Evolutionary conservation across 2,329 filamentous ascomycete genomes (phyloP).

Genomic region (Alternaria triticina): DNA sequence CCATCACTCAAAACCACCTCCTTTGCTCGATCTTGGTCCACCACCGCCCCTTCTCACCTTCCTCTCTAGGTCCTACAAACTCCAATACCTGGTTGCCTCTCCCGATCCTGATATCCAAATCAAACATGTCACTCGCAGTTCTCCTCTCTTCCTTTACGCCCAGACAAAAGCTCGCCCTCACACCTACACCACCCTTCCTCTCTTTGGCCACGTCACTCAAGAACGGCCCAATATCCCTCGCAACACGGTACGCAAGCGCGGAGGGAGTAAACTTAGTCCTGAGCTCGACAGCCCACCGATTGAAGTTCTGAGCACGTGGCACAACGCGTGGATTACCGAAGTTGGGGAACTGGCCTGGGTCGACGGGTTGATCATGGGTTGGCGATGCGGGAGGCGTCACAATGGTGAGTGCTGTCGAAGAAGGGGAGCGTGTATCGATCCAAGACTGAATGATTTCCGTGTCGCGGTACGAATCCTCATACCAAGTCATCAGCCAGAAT

Average conservation of each 20-base stretch:
- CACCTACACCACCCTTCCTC: slow-evolving; percentile 50
- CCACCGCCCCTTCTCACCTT: slow-evolving; percentile 50
- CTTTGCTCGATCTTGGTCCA: slow-evolving; percentile 52
- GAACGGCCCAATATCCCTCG: slow-evolving; percentile 48
- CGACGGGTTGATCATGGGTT: slow-evolving; percentile 26
- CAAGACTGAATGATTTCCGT: slow-evolving; percentile 54
- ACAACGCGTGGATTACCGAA: slow-evolving; percentile 18
- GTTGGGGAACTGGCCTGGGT: slow-evolving; percentile 36
- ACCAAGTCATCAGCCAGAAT: slow-evolving; percentile 52
- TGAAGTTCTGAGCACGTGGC: slow-evolving; percentile 32
- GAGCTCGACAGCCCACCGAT: slow-evolving; percentile 52
- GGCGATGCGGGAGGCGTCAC: slow-evolving; percentile 40
- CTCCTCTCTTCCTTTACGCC: slow-evolving; percentile 36
- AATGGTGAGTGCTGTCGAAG: slow-evolving; percentile 49
- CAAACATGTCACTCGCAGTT: slow-evolving; percentile 51
- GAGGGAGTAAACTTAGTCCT: slow-evolving; percentile 49
- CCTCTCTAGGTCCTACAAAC: slow-evolving; percentile 53
- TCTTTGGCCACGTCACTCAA: slow-evolving; percentile 51
- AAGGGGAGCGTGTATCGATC: slow-evolving; percentile 49
- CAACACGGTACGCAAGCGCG: slow-evolving; percentile 51
- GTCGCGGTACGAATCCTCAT: slow-evolving; percentile 49
- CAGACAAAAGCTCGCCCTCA: slow-evolving; percentile 55
- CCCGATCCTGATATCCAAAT: slow-evolving; percentile 54
- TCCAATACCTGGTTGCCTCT: slow-evolving; percentile 48
- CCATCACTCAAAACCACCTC: slow-evolving; percentile 52